Conservation (phyloP, 2,329 filamentous ascomycete genomes). For the Aspergillus sp. region DNA sequence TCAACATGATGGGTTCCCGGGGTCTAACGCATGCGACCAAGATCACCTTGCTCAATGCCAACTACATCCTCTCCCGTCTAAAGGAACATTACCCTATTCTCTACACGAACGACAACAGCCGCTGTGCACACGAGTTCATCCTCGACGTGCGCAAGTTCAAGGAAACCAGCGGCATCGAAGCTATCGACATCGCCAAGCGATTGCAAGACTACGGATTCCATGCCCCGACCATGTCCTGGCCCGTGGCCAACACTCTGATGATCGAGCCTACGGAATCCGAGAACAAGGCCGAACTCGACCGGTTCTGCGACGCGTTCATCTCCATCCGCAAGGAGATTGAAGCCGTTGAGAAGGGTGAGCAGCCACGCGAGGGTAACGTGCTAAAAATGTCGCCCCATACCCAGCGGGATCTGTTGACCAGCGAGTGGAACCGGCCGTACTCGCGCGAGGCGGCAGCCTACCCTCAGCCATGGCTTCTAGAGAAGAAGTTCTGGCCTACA, state of each 20-base stretch:
- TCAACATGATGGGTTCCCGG: slow-evolving; percentile 79
- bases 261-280: slow-evolving; percentile 95
- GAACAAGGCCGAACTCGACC: slow-evolving; percentile 82
- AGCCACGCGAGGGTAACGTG: slow-evolving; percentile 69
- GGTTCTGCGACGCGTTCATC: slow-evolving; percentile 85
- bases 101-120: slow-evolving; percentile 82
- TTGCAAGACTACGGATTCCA: slow-evolving; percentile 97
- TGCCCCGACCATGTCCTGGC: slow-evolving; percentile 94
- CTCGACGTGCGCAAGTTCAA: slow-evolving; percentile 81
- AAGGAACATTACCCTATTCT: slow-evolving; percentile 80
- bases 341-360: slow-evolving; percentile 69
- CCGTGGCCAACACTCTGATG: slow-evolving; percentile 91
- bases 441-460: slow-evolving; percentile 76
- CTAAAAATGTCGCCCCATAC: slow-evolving; percentile 85
- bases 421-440: slow-evolving; percentile 78
- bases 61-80: slow-evolving; percentile 87
- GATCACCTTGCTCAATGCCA: slow-evolving; percentile 88
- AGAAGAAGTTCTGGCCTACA: slow-evolving; percentile 97
- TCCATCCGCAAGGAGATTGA: slow-evolving; percentile 78
- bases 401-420: slow-evolving; percentile 65
- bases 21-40: slow-evolving; percentile 85
- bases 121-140: slow-evolving; percentile 96
- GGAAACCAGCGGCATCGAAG: slow-evolving; percentile 73
- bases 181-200: slow-evolving; percentile 91
- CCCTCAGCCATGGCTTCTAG: slow-evolving; percentile 68